Conservation (phyloP, 225 moss, liverwort and hornwort genomes). For the Antitrichia curtipendula region DNA sequence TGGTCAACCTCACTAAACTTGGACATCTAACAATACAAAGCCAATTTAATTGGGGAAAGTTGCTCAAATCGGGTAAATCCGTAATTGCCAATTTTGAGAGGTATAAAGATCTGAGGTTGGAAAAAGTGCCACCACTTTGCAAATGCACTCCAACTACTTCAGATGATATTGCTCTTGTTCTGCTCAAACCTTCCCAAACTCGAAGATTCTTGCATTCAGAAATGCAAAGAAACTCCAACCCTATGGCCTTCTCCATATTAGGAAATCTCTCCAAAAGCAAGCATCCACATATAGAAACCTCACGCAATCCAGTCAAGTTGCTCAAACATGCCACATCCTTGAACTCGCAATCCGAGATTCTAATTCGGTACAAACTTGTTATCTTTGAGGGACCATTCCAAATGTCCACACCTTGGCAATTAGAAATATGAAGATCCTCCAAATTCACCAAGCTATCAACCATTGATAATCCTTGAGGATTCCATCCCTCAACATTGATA, state of each 20-base stretch:
- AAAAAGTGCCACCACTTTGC: background rate
- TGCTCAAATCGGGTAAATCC: background rate
- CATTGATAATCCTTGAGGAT: background rate
- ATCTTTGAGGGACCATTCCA: background rate
- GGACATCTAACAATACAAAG: rapidly evolving
- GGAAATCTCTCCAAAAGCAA: background rate
- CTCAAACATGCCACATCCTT: background rate
- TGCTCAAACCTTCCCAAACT: background rate
- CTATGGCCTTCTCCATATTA: rapidly evolving
- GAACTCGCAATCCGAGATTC: rapidly evolving
- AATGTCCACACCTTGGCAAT: background rate
- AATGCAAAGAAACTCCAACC: rapidly evolving
- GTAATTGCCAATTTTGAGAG: rapidly evolving
- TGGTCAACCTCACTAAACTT: background rate
- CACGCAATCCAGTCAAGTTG: background rate
- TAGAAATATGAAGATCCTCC: rapidly evolving
- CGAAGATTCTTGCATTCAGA: background rate
- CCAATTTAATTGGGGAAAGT: background rate
- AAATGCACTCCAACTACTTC: background rate
- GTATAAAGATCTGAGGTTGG: rapidly evolving
- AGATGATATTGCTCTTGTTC: rapidly evolving
- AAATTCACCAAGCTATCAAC: background rate
- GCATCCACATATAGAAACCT: rapidly evolving
- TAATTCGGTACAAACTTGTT: rapidly evolving
- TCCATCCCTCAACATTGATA: background rate